Evolutionary conservation across 148 eudicot species (phyloP), one percentile per base, ranked within the genome.

Genomic region (Euryodendron excelsum): DNA sequence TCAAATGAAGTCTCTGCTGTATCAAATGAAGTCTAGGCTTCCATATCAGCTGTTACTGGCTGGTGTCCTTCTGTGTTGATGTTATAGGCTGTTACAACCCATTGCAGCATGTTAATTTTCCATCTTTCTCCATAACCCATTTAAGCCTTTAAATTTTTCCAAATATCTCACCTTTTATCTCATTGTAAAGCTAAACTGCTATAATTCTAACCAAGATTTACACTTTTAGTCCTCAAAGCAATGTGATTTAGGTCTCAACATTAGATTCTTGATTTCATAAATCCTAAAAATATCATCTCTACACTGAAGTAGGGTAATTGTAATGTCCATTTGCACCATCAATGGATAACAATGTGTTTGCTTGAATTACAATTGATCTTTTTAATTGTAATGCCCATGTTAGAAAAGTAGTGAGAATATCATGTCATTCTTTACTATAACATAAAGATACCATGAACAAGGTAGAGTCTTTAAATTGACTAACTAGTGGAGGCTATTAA

Each of bases 401-500:
- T 59, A 59, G 63, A 59, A 59, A 59, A 48, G 30, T 59, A 23
- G 30, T 60, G 13, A 60, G 65, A 60, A 60, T 18, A 37, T 66
- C 25, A 34, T 65, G 69, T 13, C 47, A 66, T 21, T 66, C 70
- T 66, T n/a, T n/a, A n/a, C n/a, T n/a, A n/a, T n/a, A n/a, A n/a
- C 23, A 25, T 15, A 1, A 34, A 5, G 4, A 63, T 33, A 66
- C 5, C 48, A 66, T 11, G 70, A 37, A 18, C 27, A 66, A 66
- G 70, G 23, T 10, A 66, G 33, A 66, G 47, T 37, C 2, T 10
- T 48, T n/a, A n/a, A n/a, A n/a, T n/a, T n/a, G 52, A n/a, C 47
- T 9, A 36, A n/a, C n/a, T n/a, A n/a, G n/a, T n/a, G n/a, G n/a
- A 21, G 27, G n/a, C 45, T 66, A 39, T 44, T 66, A 37, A 66